Evolutionary conservation across 2,329 filamentous ascomycete genomes (phyloP), one percentile per base, ranked within the genome.

Genomic region (Cadophora sp.): DNA sequence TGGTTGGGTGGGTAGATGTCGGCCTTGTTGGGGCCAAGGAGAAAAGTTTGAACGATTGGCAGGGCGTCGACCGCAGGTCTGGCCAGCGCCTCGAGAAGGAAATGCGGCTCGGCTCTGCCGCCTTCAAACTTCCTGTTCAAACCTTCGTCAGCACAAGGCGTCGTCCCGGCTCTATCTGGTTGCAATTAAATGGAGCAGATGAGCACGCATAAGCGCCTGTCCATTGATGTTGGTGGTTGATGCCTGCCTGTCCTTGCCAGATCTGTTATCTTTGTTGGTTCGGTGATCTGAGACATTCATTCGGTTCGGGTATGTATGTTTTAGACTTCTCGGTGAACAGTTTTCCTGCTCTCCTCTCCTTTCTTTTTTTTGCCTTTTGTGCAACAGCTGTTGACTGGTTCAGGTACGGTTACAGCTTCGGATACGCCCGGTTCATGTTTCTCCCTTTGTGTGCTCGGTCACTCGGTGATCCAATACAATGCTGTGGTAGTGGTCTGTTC

Each of bases 1-100:
- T 27, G n/a, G 33, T 58, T 58, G 55, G 55, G 13, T 56, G 14
- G n/a, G n/a, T 45, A 8, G n/a, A 14, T n/a, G 39, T 39, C 8
- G 36, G 8, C 4, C 16, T 55, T 39, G 53, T 41, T 41, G 24
- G 30, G 8, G n/a, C 33, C 33, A 11, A 22, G 30, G 20, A n/a
- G 8, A 62, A 55, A 51, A 62, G 48, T 53, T 45, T 55, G 47
- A 27, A 62, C 18, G 60, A 51, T 55, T 47, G 58, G 58, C 58
- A 59, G 39, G 56, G 56, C 39, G 56, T 43, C 39, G 56, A 18
- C 22, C 43, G 27, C 27, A 48, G 36, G 47, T 62, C 59, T 62
- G 60, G 60, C 60, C 60, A 62, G 60, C 60, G 47, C 60, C 60
- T 55, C 60, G 11, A 58, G 18, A 20, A 53, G 50, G 24, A 30